Evolutionary conservation across 2,329 filamentous ascomycete species (phyloP), one percentile per base, ranked within the genome.

Genomic region (Ophiocordyceps camponoti-leonardi): DNA sequence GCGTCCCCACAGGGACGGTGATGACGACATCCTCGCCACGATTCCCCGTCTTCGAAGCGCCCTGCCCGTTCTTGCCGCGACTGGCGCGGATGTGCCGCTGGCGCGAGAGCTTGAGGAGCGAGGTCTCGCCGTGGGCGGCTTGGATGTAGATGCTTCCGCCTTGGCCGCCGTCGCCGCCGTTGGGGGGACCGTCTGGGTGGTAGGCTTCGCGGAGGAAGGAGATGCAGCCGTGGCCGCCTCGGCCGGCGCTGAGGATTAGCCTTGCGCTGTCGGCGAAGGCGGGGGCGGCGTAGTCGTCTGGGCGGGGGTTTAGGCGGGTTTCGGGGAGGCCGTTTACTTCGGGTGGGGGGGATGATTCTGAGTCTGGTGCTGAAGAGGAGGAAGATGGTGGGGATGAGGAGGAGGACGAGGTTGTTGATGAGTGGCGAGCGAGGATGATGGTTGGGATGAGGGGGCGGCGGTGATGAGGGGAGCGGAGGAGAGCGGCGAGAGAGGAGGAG

Each of bases 111-210:
- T 95, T 96, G 65, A 96, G 88, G 49, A 98, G 66, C 45, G 86
- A 94, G 0, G 87, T 96, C 63, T 96, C 84, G 48, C 87, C 86
- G 46, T 83, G 79, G 1, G 94, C 79, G 8, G 92, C 88, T 64
- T 96, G 90, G 47, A 98, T 93, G 61, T 94, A 96, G 52, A 98
- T 71, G 55, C 83, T 93, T 37, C 92, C 92, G 49, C 92, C 92
- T 46, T 79, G 83, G 5, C 92, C 92, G 40, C 92, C 92, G 58
- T 98, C 87, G 48, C 92, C 92, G 43, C 92, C 92, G 61, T 98
- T 96, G 11, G 92, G 78, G 12, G 92, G 92, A 0, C 92, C 92
- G 51, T 94, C 81, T 41, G 81, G 77, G 28, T 95, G 72, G 62
- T 84, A 96, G 50, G 90, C 90, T 56, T 98, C 92, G 19, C 90